These are phyloP conservation scores for Blastobotrys mokoenaii DNA, from an alignment of 805 yeast genomes.

Conservation along the genomic window DNA sequence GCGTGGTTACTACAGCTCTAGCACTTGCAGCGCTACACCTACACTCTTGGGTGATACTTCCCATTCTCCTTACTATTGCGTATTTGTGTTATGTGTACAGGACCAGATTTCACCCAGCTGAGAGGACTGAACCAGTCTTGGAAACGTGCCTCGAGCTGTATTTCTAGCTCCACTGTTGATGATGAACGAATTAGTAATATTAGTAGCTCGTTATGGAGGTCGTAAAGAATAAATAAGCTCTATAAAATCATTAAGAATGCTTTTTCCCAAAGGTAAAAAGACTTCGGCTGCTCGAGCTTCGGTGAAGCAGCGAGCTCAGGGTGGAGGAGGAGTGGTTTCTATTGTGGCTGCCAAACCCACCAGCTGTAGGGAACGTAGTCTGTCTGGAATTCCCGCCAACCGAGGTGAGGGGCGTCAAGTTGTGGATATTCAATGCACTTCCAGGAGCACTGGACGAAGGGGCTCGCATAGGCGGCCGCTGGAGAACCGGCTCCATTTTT, in stretches of 20 bases:
- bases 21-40: too few species aligned
- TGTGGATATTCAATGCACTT: background rate
- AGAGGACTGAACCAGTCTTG: too few species aligned
- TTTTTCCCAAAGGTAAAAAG: background rate
- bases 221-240: too few species aligned
- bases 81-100: too few species aligned
- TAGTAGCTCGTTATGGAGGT: too few species aligned
- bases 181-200: too few species aligned
- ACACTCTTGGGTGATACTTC: too few species aligned
- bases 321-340: conserved; percentile 4
- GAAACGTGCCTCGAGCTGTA: too few species aligned
- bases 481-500: background rate
- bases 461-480: background rate
- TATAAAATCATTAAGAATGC: background rate
- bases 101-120: too few species aligned
- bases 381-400: background rate
- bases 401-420: background rate
- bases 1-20: too few species aligned
- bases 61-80: too few species aligned
- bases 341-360: background rate
- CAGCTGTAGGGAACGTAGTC: background rate
- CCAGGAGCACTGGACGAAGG: conserved; percentile 1
- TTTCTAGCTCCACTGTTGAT: too few species aligned
- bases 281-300: conserved; percentile 3
- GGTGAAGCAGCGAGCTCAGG: conserved; percentile 3